A percentile compares a stretch with the other conserved stretches of the same genome.
Evolutionary conservation across 768 basidiomycete genomes (phyloP).

Genomic region (Austroboletus eburneus): DNA sequence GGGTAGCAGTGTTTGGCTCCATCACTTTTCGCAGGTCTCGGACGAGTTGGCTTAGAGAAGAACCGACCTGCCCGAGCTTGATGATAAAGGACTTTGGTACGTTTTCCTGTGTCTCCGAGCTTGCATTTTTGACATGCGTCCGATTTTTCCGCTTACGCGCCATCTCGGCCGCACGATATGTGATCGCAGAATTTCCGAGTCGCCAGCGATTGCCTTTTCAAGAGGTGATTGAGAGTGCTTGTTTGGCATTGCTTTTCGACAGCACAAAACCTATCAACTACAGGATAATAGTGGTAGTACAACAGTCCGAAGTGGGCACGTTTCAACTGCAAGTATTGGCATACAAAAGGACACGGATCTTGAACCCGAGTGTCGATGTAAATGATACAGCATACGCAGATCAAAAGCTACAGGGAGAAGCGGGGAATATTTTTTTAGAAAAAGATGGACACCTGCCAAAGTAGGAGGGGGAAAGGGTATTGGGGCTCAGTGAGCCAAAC

Average conservation of each 20-base stretch:
- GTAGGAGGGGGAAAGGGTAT: too few species aligned
- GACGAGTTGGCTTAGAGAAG: slow-evolving; percentile 82
- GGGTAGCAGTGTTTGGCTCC: slow-evolving; percentile 96
- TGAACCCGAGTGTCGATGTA: slow-evolving; percentile 5
- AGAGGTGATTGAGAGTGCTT: slow-evolving; percentile 10
- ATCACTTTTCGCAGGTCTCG: slow-evolving; percentile 92
- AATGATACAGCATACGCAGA: slow-evolving; percentile 28
- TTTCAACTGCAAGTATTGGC: slow-evolving; percentile 14
- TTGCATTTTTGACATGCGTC: slow-evolving; percentile 69
- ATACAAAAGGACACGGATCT: slow-evolving; percentile 2
- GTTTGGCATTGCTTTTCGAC: slow-evolving; percentile 20
- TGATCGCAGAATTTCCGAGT: slow-evolving; percentile 6
- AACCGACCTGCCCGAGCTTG: slow-evolving; percentile 91
- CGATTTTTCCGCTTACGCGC: slow-evolving; percentile 73
- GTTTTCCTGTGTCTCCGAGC: slow-evolving; percentile 33
- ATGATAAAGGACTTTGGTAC: slow-evolving; percentile 93
- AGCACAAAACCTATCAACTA: background rate
- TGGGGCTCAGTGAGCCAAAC: background rate
- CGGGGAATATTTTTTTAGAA: slow-evolving; percentile 4
- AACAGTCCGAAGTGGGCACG: background rate
- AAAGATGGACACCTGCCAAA: background rate
- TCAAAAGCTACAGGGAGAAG: slow-evolving; percentile 28
- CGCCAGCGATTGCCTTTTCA: slow-evolving; percentile 18
- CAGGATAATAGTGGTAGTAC: background rate
- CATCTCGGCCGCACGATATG: slow-evolving; percentile 38